These are phyloP conservation scores for Zasmidium angulare DNA, from an alignment of 2,329 filamentous ascomycete genomes.

Conservation along the genomic window DNA sequence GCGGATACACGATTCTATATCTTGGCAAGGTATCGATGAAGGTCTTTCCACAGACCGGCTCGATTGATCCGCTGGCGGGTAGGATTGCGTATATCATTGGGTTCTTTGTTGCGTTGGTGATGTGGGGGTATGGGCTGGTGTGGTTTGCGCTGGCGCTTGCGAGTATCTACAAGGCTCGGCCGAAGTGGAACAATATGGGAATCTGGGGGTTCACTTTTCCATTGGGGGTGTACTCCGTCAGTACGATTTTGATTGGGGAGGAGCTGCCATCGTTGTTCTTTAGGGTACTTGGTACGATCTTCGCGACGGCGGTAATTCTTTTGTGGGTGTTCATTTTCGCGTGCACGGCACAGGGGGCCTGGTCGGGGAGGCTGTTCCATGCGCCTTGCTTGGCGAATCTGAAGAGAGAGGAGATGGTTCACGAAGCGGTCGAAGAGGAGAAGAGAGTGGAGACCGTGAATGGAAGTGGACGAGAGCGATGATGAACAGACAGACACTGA, in stretches of 20 bases:
- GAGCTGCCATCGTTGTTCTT: constrained; percentile 58
- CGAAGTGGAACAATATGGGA: constrained; percentile 63
- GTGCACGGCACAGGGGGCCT: constrained; percentile 15
- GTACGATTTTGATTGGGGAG: constrained; percentile 47
- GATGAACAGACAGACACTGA: background rate
- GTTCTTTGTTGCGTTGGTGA: constrained; percentile 53
- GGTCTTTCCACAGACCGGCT: constrained; percentile 15
- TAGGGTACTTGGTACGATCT: constrained; percentile 54
- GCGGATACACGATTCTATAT: constrained; percentile 52
- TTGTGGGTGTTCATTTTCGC: constrained; percentile 48
- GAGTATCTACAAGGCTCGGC: constrained; percentile 36
- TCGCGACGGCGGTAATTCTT: constrained; percentile 51
- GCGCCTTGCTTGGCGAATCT: constrained; percentile 21
- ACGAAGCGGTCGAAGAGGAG: constrained; percentile 15
- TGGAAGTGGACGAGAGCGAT: background rate
- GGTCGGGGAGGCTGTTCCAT: constrained; percentile 19
- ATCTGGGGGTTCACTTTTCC: constrained; percentile 64
- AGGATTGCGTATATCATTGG: constrained; percentile 52
- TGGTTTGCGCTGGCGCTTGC: constrained; percentile 49
- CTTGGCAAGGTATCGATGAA: constrained; percentile 28
- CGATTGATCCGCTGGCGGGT: constrained; percentile 45
- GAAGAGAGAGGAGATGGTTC: constrained; percentile 9
- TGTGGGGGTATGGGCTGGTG: constrained; percentile 58
- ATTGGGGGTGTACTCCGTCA: constrained; percentile 55
- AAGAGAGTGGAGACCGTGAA: constrained; percentile 8